phyloP scores from a whole-genome alignment of 176 grass and related monocot genomes.

The Leersia perrieri region DNA sequence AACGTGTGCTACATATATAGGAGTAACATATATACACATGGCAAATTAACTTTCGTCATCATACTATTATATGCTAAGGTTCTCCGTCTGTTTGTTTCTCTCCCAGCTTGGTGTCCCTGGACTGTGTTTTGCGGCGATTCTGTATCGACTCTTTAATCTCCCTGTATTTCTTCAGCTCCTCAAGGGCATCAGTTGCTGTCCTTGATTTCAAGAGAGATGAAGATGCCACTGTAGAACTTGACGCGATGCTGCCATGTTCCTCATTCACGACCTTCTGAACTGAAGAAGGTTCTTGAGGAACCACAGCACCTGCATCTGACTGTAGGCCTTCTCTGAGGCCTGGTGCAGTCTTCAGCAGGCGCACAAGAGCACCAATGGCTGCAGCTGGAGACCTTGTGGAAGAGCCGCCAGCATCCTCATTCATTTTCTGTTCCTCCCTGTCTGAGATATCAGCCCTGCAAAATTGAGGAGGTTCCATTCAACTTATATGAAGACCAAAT shows the following conservation, averaged over 20 bases:
- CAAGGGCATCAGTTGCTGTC: conserved; percentile 53
- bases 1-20: conserved; percentile 47
- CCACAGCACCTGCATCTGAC: neutral
- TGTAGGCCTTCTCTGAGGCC: conserved; percentile 43
- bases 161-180: conserved; percentile 70
- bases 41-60: conserved; percentile 30
- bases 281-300: conserved; percentile 43
- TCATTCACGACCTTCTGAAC: conserved; percentile 44
- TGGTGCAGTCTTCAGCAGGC: conserved; percentile 58
- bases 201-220: conserved; percentile 28
- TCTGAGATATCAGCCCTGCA: conserved; percentile 45
- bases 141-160: conserved; percentile 53
- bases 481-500: neutral
- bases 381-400: conserved; percentile 51
- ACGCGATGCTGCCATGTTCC: conserved; percentile 30
- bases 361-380: conserved; percentile 58
- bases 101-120: neutral
- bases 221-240: conserved; percentile 27
- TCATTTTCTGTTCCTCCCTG: conserved; percentile 14
- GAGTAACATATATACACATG: conserved; percentile 38
- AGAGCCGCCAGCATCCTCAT: conserved; percentile 23
- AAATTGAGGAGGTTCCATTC: conserved; percentile 9
- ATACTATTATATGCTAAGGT: conserved; percentile 37
- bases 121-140: conserved; percentile 12
- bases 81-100: conserved; percentile 30